Evolutionary conservation across 1,284 basidiomycete genomes (phyloP), one percentile per base, ranked within the genome.

Genomic region (Mycena citricolor): DNA sequence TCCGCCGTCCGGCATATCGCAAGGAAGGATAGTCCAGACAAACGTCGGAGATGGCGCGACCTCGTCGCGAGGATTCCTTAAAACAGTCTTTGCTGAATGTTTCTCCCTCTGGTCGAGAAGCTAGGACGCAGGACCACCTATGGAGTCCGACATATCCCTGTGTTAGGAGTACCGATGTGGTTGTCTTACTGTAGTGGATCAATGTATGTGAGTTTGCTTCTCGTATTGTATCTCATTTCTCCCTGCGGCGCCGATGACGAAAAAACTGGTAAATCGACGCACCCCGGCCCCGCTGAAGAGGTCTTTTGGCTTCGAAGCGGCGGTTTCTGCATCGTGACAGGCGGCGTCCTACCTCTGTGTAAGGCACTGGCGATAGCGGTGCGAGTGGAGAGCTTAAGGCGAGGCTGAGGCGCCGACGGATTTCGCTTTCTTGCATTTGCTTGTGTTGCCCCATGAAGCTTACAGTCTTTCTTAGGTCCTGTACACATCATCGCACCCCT

Each of bases 81-180:
- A 90, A 90, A 90, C 86, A 88, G 77, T 89, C 85, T 83, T 77
- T 79, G 86, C 86, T 79, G 86, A 87, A 74, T 71, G 86, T 76
- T 80, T 70, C 75, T 90, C 86, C 87, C 86, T 65, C 62, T 77
- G 87, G 86, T 90, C 65, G 87, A 90, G 86, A 76, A 72, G 82
- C 67, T 32, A 87, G 83, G 86, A 90, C 71, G 86, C 86, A 75
- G 81, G 86, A 90, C 83, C 81, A 90, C 86, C 86, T 90, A 83
- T 83, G 76, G 83, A 57, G 63, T 77, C 70, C 76, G 64, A 89
- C 82, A 86, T 70, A 44, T 50, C 54, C 17, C 11, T 36, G 14
- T 44, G 24, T 32, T 35, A 12, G 33, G 30, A n/a, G n/a, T n/a
- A 30, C 23, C 8, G 35, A 33, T 29, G 25, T 47, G 43, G 28